Evolutionary conservation across 768 basidiomycete species (phyloP), one percentile per base, ranked within the genome.

Genomic region (Kwoniella newhampshirensis): DNA sequence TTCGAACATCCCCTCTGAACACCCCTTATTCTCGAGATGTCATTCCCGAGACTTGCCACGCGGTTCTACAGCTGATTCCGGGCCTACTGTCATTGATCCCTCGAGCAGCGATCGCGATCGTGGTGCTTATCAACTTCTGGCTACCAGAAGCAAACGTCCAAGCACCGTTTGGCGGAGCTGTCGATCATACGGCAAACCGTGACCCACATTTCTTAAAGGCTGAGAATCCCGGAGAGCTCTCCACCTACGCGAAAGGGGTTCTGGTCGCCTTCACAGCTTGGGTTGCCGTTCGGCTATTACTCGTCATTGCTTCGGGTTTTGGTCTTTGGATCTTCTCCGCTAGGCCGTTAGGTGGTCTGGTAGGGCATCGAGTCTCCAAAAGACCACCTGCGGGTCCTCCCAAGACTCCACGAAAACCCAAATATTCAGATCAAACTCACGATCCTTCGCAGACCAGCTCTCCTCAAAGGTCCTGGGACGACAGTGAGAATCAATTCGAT

Each of bases 1-100:
- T 92, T 62, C 87, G 90, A 39, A 79, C 80, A 60, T 83, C 85
- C 25, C 87, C 89, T 1, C 64, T 67, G 15, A 51, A 44, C 44
- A 73, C 70, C 11, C 42, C 82, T 80, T 53, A 68, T 57, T 47
- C 81, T 55, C 79, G 79, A 43, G 82, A 85, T 59, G 82, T 82
- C 54, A 77, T 91, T 41, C 87, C 91, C n/a, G 91, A 94, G 77
- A 86, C 86, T 13, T 88, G 82, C 72, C 88, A 85, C 80, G 84
- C 84, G 68, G 87, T 88, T 63, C 85, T 90, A 1, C 91, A 94
- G 78, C 90, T 91, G 70, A 73, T 87, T 32, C 87, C 91, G 4
- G 89, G 87, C 0, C 84, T 92, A 39, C 82, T 84, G 8, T 81
- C 90, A n/a, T 82, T 92, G 39, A 78, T 94, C 18, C 91, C 91